These are phyloP conservation scores for Colletotrichum lupini DNA, from an alignment of 2,329 filamentous ascomycete genomes.

Conservation along the genomic window DNA sequence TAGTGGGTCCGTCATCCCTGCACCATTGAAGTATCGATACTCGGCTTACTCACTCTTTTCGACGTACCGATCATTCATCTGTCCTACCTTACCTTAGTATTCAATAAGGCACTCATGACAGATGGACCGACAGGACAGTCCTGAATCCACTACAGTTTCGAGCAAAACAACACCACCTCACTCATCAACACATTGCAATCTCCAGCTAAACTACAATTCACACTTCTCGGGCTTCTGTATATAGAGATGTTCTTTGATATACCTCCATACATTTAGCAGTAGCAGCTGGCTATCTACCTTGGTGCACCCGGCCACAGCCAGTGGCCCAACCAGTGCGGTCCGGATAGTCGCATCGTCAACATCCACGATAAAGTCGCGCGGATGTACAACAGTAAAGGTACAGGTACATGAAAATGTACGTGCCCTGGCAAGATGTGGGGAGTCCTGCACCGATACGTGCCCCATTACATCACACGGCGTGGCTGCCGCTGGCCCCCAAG, in stretches of 20 bases:
- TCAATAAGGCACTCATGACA: too few relatives aligned
- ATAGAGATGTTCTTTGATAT: not conserved
- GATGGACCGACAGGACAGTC: too few relatives aligned
- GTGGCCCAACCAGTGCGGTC: not conserved
- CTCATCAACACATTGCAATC: not conserved
- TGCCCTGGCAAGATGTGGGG: conserved; percentile 6
- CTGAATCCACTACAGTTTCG: too few relatives aligned
- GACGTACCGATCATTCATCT: not conserved
- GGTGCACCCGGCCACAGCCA: not conserved
- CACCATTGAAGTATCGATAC: conserved; percentile 1
- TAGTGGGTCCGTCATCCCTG: not conserved
- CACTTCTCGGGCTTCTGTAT: not conserved
- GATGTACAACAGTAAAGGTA: not conserved
- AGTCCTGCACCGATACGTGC: not conserved
- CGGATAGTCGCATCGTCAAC: too few relatives aligned
- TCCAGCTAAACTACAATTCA: not conserved
- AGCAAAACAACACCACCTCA: not conserved
- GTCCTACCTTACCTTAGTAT: too few relatives aligned
- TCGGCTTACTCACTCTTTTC: not conserved
- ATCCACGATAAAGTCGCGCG: not conserved
- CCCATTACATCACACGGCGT: conserved; percentile 22
- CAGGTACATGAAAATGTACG: not conserved
- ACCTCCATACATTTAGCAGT: too few relatives aligned
- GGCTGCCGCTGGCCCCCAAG: not conserved
- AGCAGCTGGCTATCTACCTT: not conserved